These are phyloP conservation scores for Ceratocystis variospora DNA, from an alignment of 2,329 filamentous ascomycete species.

Conservation along the genomic window DNA sequence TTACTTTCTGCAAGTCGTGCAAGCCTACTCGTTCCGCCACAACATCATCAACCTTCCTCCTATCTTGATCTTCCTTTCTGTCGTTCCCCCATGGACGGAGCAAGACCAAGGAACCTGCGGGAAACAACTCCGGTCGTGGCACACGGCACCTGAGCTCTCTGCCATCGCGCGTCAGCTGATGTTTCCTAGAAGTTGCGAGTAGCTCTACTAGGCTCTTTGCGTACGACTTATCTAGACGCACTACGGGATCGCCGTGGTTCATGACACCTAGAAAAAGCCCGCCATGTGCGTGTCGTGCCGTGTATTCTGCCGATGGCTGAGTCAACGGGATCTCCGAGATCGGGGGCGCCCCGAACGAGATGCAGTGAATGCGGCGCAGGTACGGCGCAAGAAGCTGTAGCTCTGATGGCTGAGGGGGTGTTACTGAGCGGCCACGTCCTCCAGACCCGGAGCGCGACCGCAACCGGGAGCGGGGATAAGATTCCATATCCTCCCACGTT, in stretches of 20 bases:
- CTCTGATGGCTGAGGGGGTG: conserved; percentile 26
- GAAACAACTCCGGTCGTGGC: conserved; percentile 51
- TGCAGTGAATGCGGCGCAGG: conserved; percentile 70
- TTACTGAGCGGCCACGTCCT: neutral
- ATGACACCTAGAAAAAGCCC: conserved; percentile 62
- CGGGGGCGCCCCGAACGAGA: conserved; percentile 75
- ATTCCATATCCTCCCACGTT: neutral
- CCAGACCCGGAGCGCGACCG: conserved; percentile 48
- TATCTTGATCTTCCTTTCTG: conserved; percentile 28
- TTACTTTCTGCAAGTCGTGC: conserved; percentile 49
- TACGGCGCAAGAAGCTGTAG: conserved; percentile 52
- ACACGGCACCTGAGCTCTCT: conserved; percentile 42
- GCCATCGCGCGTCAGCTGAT: conserved; percentile 7
- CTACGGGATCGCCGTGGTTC: conserved; percentile 76
- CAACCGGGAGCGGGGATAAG: conserved; percentile 33
- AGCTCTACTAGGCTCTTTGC: conserved; percentile 58
- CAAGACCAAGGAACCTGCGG: conserved; percentile 55
- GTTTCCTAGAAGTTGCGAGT: conserved; percentile 45
- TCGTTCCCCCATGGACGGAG: conserved; percentile 35
- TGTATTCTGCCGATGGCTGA: conserved; percentile 4
- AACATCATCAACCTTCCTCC: conserved; percentile 43
- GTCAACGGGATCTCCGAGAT: conserved; percentile 54
- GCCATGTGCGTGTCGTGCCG: conserved; percentile 37
- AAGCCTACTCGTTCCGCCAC: conserved; percentile 57
- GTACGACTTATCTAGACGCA: conserved; percentile 63